phyloP scores from a whole-genome alignment of 768 basidiomycete genomes.

The Podaxis sp. region DNA sequence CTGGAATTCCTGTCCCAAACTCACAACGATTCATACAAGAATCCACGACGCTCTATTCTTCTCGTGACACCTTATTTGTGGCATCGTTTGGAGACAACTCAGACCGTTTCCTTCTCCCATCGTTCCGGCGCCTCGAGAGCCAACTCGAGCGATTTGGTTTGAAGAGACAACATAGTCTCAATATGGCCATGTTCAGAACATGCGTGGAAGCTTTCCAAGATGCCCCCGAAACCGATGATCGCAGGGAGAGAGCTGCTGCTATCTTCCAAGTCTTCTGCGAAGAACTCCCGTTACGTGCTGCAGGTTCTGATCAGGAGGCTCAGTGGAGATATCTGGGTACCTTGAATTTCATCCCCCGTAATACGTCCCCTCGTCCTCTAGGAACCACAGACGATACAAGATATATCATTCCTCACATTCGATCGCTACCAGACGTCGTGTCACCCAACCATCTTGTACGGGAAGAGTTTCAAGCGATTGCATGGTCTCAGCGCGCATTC shows the following conservation, averaged over 20 bases:
- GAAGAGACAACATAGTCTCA: conserved; percentile 26
- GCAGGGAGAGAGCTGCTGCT: conserved; percentile 25
- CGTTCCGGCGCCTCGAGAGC: conserved; percentile 29
- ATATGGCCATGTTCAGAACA: conserved; percentile 33
- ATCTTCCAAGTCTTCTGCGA: conserved; percentile 36
- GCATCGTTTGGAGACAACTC: conserved; percentile 34
- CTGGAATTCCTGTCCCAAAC: conserved; percentile 34
- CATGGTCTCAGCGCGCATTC: conserved; percentile 25
- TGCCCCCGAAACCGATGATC: conserved; percentile 19
- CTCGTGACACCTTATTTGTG: conserved; percentile 32
- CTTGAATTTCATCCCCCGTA: conserved; percentile 41
- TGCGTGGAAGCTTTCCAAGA: conserved; percentile 35
- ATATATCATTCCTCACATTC: neutral
- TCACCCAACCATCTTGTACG: conserved; percentile 21
- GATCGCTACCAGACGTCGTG: conserved; percentile 15
- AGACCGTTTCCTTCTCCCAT: conserved; percentile 29
- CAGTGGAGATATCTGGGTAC: conserved; percentile 33
- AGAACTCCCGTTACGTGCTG: conserved; percentile 31
- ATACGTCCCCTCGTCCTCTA: conserved; percentile 19
- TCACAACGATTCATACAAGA: conserved; percentile 22
- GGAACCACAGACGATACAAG: conserved; percentile 7
- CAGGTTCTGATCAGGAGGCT: conserved; percentile 8
- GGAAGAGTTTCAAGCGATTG: conserved; percentile 20
- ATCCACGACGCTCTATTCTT: conserved; percentile 32
- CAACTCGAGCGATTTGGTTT: conserved; percentile 31